These are phyloP conservation scores for Myochromella boudieri DNA, from an alignment of 768 basidiomycete species.

Conservation along the genomic window DNA sequence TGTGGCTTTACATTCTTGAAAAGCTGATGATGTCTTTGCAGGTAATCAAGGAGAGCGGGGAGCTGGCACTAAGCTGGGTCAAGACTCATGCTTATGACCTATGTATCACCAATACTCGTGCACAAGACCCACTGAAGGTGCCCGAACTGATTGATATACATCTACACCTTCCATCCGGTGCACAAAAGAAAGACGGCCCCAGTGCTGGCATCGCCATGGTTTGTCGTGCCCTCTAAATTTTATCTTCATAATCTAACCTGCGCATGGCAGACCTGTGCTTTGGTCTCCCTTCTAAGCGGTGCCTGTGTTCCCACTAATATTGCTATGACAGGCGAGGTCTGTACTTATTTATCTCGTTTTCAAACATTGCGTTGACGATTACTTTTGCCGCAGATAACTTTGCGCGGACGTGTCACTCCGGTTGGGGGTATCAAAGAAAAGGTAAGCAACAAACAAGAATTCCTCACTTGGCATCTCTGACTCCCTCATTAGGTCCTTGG, in stretches of 20 bases:
- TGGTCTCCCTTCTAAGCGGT: constrained; percentile 82
- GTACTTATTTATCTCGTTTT: constrained; percentile 6
- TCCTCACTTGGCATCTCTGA: neutral
- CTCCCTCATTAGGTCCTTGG: constrained; percentile 56
- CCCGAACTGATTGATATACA: constrained; percentile 80
- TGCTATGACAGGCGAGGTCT: constrained; percentile 90
- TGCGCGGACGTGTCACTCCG: constrained; percentile 77
- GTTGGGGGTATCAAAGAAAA: constrained; percentile 94
- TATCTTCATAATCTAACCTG: neutral
- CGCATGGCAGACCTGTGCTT: constrained; percentile 66
- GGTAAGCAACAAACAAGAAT: constrained; percentile 19
- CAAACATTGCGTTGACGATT: neutral
- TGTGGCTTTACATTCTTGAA: neutral
- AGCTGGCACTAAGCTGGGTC: constrained; percentile 91
- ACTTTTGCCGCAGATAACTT: constrained; percentile 56
- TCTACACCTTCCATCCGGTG: constrained; percentile 85
- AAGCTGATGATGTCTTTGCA: constrained; percentile 18
- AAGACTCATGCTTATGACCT: constrained; percentile 81
- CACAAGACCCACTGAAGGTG: constrained; percentile 74
- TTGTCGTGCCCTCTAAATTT: constrained; percentile 12
- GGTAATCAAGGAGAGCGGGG: constrained; percentile 91
- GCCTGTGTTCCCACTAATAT: constrained; percentile 68
- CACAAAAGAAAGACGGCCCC: constrained; percentile 92
- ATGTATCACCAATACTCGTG: constrained; percentile 67
- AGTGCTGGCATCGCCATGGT: constrained; percentile 91